Conservation (phyloP, 495 filamentous ascomycete genomes). For the Podospora anserina region DNA sequence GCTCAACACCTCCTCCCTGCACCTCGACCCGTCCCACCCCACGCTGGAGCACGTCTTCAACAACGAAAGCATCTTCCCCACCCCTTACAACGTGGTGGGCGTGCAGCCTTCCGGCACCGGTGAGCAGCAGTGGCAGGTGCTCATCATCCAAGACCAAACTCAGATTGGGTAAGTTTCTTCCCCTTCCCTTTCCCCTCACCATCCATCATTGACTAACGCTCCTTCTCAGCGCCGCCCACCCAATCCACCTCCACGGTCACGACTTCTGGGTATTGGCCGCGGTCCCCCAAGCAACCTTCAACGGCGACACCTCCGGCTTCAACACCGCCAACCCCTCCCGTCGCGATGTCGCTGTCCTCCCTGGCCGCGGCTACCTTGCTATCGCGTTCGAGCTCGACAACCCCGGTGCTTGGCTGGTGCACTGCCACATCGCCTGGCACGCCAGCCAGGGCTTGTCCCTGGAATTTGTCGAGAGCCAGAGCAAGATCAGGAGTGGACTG, state of each 20-base stretch:
- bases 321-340: conserved; percentile 52
- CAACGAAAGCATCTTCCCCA: conserved; percentile 30
- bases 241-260: conserved; percentile 52
- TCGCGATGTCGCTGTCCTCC: conserved; percentile 55
- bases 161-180: conserved; percentile 10
- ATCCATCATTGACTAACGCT: too few species aligned
- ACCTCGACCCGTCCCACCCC: conserved; percentile 35
- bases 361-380: conserved; percentile 37
- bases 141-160: conserved; percentile 25
- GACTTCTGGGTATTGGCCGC: conserved; percentile 57
- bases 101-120: conserved; percentile 11
- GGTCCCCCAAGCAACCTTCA: conserved; percentile 11
- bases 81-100: conserved; percentile 33
- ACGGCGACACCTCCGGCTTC: conserved; percentile 26
- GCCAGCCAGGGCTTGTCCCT: conserved; percentile 44
- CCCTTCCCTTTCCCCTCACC: not conserved
- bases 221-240: conserved; percentile 19
- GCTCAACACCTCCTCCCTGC: conserved; percentile 32
- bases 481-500: conserved; percentile 17
- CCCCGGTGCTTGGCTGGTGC: conserved; percentile 51
- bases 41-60: conserved; percentile 29
- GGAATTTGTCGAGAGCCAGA: conserved; percentile 43
- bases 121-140: conserved; percentile 20
- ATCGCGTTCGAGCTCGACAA: conserved; percentile 55
- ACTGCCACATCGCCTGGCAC: conserved; percentile 57